Base-by-base conservation (phyloP, 2,329 filamentous ascomycete genomes). In the Colletotrichum sp. region DNA sequence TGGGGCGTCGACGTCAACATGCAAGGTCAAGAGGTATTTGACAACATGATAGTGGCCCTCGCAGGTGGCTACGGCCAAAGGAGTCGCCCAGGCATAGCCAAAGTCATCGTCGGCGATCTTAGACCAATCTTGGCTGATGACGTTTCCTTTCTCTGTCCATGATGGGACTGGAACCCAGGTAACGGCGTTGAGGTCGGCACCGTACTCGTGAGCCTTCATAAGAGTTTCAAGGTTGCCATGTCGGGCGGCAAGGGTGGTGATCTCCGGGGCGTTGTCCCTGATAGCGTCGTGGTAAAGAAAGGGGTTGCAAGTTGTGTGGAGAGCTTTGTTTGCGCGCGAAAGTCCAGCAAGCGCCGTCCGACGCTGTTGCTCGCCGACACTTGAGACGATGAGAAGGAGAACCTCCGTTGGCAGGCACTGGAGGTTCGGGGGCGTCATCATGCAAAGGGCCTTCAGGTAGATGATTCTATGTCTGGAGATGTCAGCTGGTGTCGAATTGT, bases 1-100 rank as follows among this genome's bases (percentile, higher is more conserved):
- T 21, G 44, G n/a, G 12, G 0, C 10, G 10, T 49, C 44, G 44
- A 49, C 10, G 44, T 49, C 44, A 4, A 49, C 44, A 13, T 4
- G 44, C 0, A 49, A 0, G 0, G 44, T 3, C n/a, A 49, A 0
- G n/a, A 49, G 44, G 4, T 49, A 49, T 1, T 21, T 49, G 9
- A 21, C 44, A 49, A 49, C n/a, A 13, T 49, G n/a, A 0, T 49
- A 49, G n/a, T 49, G 44, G 2, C n/a, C 44, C n/a, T 49, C 44
- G 0, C 18, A 49, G n/a, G 1, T 0, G n/a, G 44, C 44, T 0
- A 49, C 0, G 6, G 44, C 10, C 44, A 49, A 21, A 21, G 44
- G 44, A 0, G 44, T 7, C 44, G 44, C 44, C 44, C n/a, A 49
- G 18, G 44, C n/a, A 49, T 0, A 21, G 2, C 44, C 44, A 49